Percentiles rank a stretch among this genome's conserved stretches.
phyloP scores from a whole-genome alignment of 2,329 filamentous ascomycete genomes.

The Penicillium thymicola region DNA sequence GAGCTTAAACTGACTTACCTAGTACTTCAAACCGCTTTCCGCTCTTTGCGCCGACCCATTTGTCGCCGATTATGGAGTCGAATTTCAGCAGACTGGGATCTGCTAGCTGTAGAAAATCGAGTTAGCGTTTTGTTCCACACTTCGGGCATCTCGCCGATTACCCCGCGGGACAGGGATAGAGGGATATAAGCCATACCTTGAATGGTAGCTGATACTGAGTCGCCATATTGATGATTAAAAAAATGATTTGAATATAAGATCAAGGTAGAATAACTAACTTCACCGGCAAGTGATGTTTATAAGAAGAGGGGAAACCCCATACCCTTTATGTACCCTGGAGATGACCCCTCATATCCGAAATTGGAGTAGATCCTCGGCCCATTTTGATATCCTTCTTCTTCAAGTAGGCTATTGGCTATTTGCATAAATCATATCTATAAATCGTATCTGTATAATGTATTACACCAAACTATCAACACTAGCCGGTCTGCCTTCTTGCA shows the following conservation, averaged over 20 bases:
- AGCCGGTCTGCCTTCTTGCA: slow-evolving; percentile 8
- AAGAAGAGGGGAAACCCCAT: neutral
- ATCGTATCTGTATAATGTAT: neutral
- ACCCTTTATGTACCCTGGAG: neutral
- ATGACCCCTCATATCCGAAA: neutral
- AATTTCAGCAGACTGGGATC: slow-evolving; percentile 50
- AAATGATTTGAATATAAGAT: neutral
- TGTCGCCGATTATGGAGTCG: slow-evolving; percentile 51
- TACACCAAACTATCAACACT: slow-evolving; percentile 22
- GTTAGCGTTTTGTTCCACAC: slow-evolving; percentile 1
- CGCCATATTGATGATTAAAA: slow-evolving; percentile 24
- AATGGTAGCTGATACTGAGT: slow-evolving; percentile 39
- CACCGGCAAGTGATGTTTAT: neutral
- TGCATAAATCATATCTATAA: neutral
- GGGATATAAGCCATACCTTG: slow-evolving; percentile 26
- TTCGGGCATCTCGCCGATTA: slow-evolving; percentile 21
- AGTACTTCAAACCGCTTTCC: slow-evolving; percentile 52
- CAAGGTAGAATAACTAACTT: neutral
- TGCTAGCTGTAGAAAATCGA: slow-evolving; percentile 40
- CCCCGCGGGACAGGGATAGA: neutral
- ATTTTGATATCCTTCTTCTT: neutral
- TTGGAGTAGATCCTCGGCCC: neutral
- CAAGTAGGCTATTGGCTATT: neutral
- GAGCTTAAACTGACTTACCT: slow-evolving; percentile 24
- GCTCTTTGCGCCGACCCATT: slow-evolving; percentile 47